phyloP scores from a whole-genome alignment of 768 basidiomycete genomes.

The Rhodosporidiobolus odoratus region DNA sequence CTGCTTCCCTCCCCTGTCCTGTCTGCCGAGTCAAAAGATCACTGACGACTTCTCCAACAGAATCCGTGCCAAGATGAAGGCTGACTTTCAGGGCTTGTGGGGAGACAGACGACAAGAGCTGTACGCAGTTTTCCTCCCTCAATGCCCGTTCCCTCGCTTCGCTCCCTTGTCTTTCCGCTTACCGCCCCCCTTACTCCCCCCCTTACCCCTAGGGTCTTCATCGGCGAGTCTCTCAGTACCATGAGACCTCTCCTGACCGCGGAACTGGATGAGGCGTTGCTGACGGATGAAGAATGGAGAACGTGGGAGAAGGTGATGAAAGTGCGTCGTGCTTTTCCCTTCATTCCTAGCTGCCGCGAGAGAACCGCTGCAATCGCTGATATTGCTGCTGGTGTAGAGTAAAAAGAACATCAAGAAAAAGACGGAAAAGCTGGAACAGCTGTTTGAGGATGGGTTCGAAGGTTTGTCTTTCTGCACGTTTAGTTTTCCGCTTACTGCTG shows the following conservation, averaged over 20 bases:
- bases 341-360: too few species aligned
- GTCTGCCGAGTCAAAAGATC: background rate
- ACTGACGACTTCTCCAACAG: background rate
- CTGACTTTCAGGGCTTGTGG: constrained; percentile 46
- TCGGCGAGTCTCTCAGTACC: constrained; percentile 32
- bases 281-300: constrained; percentile 44
- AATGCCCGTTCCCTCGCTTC: background rate
- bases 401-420: constrained; percentile 31
- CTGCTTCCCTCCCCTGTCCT: background rate
- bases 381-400: constrained; percentile 34
- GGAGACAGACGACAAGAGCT: constrained; percentile 45
- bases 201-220: constrained; percentile 37
- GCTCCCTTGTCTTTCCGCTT: background rate
- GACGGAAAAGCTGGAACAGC: constrained; percentile 41
- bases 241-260: constrained; percentile 39
- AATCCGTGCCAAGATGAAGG: constrained; percentile 41
- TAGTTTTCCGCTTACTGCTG: background rate
- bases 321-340: background rate
- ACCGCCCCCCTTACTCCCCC: background rate
- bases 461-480: constrained; percentile 7
- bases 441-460: constrained; percentile 47
- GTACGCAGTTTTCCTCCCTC: background rate
- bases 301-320: constrained; percentile 24
- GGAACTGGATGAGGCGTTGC: constrained; percentile 41
- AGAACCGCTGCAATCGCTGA: too few species aligned